phyloP scores from a whole-genome alignment of 2,329 filamentous ascomycete species.

The Hymenoscyphus scutula region DNA sequence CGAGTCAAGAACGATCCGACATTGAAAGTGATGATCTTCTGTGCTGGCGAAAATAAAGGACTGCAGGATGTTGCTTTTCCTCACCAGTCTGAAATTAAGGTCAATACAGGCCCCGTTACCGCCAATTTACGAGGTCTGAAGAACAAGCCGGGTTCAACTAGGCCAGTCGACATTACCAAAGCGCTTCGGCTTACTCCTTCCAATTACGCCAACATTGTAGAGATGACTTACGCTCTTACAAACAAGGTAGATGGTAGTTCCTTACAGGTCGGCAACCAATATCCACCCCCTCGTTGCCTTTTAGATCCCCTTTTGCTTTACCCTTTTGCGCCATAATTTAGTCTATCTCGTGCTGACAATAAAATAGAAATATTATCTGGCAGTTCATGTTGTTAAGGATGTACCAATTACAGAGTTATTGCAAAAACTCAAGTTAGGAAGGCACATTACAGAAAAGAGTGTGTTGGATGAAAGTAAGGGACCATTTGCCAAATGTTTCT shows the following conservation, averaged over 20 bases:
- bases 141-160: constrained; percentile 92
- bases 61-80: constrained; percentile 83
- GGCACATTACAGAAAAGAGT: constrained; percentile 73
- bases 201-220: constrained; percentile 71
- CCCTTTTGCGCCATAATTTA: constrained; percentile 21
- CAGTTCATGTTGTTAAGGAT: constrained; percentile 72
- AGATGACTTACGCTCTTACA: constrained; percentile 90
- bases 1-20: constrained; percentile 28
- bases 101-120: constrained; percentile 85
- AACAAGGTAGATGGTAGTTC: constrained; percentile 62
- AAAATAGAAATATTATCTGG: constrained; percentile 66
- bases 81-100: constrained; percentile 85
- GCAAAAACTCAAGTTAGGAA: constrained; percentile 60
- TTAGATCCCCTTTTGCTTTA: constrained; percentile 11
- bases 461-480: constrained; percentile 80
- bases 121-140: constrained; percentile 93
- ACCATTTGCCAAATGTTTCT: neutral
- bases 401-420: constrained; percentile 72
- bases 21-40: constrained; percentile 78
- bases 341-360: constrained; percentile 21
- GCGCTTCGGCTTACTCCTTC: constrained; percentile 65
- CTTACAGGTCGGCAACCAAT: constrained; percentile 27
- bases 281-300: constrained; percentile 18
- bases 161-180: constrained; percentile 86
- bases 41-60: constrained; percentile 61